These are phyloP conservation scores for Circinella umbellata DNA, from an alignment of 371 early-diverging fungal genomes.

Conservation along the genomic window DNA sequence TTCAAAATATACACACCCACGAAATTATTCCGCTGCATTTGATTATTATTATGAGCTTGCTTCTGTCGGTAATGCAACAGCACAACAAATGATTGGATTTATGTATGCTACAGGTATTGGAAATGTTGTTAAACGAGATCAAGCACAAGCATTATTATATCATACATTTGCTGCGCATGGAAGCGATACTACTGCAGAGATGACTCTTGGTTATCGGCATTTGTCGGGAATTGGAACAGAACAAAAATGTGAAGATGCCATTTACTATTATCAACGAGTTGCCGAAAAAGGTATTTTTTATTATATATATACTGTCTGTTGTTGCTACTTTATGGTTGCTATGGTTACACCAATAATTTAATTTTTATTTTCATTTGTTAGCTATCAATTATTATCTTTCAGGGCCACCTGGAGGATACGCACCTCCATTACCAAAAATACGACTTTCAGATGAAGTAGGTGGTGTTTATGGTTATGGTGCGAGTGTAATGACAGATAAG, in stretches of 20 bases:
- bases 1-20: slow-evolving; percentile 61
- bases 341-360: neutral
- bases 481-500: slow-evolving; percentile 52
- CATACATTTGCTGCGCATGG: slow-evolving; percentile 85
- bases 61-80: slow-evolving; percentile 77
- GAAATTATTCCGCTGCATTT: slow-evolving; percentile 64
- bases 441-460: slow-evolving; percentile 83
- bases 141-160: slow-evolving; percentile 78
- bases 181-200: slow-evolving; percentile 75
- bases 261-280: slow-evolving; percentile 77
- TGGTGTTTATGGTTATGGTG: slow-evolving; percentile 83
- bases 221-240: slow-evolving; percentile 82
- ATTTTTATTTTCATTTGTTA: slow-evolving; percentile 15
- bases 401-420: slow-evolving; percentile 88
- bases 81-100: slow-evolving; percentile 89
- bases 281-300: slow-evolving; percentile 72
- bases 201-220: slow-evolving; percentile 88
- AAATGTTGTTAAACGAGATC: slow-evolving; percentile 62
- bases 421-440: slow-evolving; percentile 67
- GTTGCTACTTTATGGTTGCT: no score
- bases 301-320: neutral
- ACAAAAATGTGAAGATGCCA: slow-evolving; percentile 77
- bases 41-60: slow-evolving; percentile 65
- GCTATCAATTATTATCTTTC: slow-evolving; percentile 69
- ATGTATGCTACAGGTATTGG: slow-evolving; percentile 92